phyloP scores from a whole-genome alignment of 2,329 filamentous ascomycete genomes.

The Emericellopsis atlantica region DNA sequence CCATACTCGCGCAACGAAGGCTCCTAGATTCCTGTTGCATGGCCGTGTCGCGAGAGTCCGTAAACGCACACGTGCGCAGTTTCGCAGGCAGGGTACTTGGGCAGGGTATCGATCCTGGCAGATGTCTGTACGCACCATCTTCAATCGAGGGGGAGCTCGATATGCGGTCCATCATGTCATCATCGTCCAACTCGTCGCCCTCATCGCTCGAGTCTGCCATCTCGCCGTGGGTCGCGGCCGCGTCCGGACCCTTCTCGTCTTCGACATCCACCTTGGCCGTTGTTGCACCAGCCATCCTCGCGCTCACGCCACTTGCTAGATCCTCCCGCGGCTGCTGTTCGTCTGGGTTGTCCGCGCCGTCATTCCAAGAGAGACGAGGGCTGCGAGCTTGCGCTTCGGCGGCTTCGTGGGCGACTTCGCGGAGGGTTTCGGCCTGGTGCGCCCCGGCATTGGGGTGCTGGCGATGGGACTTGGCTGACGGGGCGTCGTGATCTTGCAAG shows the following conservation, averaged over 20 bases:
- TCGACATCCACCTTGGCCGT: constrained; percentile 25
- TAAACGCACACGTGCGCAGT: not conserved
- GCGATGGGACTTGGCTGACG: constrained; percentile 70
- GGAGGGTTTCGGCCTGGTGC: constrained; percentile 77
- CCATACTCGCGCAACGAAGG: not conserved
- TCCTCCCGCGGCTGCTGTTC: constrained; percentile 1
- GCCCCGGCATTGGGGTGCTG: constrained; percentile 46
- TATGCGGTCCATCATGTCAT: constrained; percentile 97
- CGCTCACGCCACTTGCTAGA: constrained; percentile 5
- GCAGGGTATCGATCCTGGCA: constrained; percentile 20
- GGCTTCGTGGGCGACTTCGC: constrained; percentile 65
- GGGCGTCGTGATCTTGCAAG: constrained; percentile 71
- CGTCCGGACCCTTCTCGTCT: constrained; percentile 31
- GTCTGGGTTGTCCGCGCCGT: constrained; percentile 15
- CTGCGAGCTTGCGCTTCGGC: constrained; percentile 58
- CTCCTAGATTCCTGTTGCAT: not conserved
- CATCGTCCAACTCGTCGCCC: constrained; percentile 61
- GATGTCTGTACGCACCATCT: constrained; percentile 71
- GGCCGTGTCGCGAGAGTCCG: too few relatives aligned
- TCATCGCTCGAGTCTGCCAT: constrained; percentile 39
- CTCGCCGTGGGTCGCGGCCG: constrained; percentile 50
- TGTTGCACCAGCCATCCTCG: constrained; percentile 9
- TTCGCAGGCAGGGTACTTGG: not conserved
- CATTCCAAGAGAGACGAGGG: constrained; percentile 44
- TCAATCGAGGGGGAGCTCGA: constrained; percentile 98